Conservation (phyloP, 2,329 filamentous ascomycete genomes). For the Colletotrichum liaoningense region DNA sequence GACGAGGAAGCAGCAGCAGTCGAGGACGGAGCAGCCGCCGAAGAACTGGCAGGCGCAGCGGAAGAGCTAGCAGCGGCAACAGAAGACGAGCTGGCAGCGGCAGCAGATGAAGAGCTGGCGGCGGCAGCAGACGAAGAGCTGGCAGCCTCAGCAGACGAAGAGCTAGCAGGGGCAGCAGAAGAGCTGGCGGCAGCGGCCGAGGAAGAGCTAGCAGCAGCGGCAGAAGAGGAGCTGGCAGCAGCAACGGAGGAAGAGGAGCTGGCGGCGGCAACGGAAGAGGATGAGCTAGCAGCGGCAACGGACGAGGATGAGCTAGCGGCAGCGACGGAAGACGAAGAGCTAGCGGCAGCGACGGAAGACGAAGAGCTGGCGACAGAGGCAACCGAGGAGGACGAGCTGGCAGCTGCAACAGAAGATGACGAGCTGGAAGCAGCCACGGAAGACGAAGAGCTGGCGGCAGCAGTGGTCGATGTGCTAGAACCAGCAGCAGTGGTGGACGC, state of each 20-base stretch:
- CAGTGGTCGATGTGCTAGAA: background rate
- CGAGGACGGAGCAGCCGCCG: background rate
- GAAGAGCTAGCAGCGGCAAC: background rate
- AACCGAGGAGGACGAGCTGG: background rate
- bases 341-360: background rate
- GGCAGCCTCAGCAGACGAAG: background rate
- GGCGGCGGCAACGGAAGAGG: background rate
- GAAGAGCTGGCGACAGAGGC: background rate
- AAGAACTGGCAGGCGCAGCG: background rate
- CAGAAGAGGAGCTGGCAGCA: background rate
- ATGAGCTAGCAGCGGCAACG: background rate
- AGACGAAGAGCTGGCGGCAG: background rate
- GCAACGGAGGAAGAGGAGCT: background rate
- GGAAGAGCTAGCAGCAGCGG: background rate
- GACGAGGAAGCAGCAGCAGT: background rate
- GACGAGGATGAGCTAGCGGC: background rate
- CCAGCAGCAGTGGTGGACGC: too few species aligned
- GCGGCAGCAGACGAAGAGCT: background rate
- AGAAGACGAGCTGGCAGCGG: background rate
- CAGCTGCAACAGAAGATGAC: too few species aligned
- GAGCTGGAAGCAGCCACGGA: background rate
- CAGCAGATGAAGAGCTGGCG: background rate
- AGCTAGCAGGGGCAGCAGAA: background rate
- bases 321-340: background rate
- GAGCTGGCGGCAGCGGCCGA: background rate